Evolutionary conservation across 163 green algal genomes (phyloP), one percentile per base, ranked within the genome.

Genomic region (Smithsoniella earleae): DNA sequence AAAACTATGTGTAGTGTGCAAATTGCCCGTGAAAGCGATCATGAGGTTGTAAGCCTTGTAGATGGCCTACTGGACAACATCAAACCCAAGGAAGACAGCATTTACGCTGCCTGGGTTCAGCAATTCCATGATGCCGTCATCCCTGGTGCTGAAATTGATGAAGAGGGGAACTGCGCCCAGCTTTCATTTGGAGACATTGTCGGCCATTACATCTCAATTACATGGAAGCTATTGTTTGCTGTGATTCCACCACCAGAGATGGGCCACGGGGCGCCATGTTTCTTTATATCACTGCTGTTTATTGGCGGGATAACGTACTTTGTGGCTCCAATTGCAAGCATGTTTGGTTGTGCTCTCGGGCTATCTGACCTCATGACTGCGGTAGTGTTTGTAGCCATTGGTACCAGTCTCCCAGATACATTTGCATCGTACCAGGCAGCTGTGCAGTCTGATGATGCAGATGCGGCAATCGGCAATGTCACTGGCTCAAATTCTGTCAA

Each of bases 381-480:
- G 38, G 54, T 85, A 8, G 75, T 75, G 0, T 69, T 85, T 28
- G 73, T 86, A 0, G 81, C 79, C 0, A 0, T 82, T 0, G 81
- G 78, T 30, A 87, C 82, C 43, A 82, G 77, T 1, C 74, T 87
- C 49, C 82, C 82, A 2, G 82, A 87, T 76, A 84, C 80, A 2
- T 80, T 85, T 36, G 80, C 79, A 13, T 80, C 74, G 3, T 75
- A 73, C 46, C 75, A 76, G 18, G 82, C 82, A 0, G 78, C 77
- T 5, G 46, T 78, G 2, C 28, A 80, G 3, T 77, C 80, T 38
- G 34, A 73, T 22, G 74, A 81, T 34, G 79, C 79, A n/a, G 81
- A 86, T 44, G 79, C 79, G 16, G 82, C 82, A 43, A 83, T 87
- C 31, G 82, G 79, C 3, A 87, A 83, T 73, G 76, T 85, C 43